Conservation (phyloP, 2,329 filamentous ascomycete genomes). For the Fusarium sublunatum region DNA sequence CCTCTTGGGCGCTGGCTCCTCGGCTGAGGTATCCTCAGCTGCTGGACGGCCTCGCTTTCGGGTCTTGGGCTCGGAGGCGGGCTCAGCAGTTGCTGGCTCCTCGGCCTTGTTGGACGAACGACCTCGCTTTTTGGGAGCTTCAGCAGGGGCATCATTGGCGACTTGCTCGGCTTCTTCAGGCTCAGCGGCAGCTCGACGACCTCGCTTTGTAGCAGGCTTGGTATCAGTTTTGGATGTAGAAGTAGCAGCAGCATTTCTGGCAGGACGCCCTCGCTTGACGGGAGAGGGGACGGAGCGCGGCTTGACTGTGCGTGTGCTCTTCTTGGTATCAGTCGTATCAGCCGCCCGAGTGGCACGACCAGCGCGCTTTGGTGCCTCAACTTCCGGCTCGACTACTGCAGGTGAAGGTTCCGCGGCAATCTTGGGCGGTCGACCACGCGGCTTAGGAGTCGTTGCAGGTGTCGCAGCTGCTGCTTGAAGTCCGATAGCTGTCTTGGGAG, state of each 20-base stretch:
- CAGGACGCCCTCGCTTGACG: conserved; percentile 34
- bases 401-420: conserved; percentile 15
- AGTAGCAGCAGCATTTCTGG: conserved; percentile 22
- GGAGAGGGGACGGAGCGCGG: conserved; percentile 36
- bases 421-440: conserved; percentile 42
- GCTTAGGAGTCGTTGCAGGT: conserved; percentile 34
- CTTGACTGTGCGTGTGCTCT: conserved; percentile 18
- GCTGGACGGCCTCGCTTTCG: conserved; percentile 37
- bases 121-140: conserved; percentile 37
- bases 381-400: conserved; percentile 10
- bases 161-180: conserved; percentile 11
- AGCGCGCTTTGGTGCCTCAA: conserved; percentile 8
- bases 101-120: conserved; percentile 32
- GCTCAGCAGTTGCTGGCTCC: neutral
- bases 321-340: conserved; percentile 9
- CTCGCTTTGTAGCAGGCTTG: conserved; percentile 17
- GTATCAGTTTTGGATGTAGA: conserved; percentile 9
- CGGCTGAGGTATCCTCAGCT: neutral
- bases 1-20: conserved; percentile 27
- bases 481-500: conserved; percentile 28
- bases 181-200: conserved; percentile 23
- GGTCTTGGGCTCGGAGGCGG: conserved; percentile 14
- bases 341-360: conserved; percentile 1
- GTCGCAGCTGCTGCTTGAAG: conserved; percentile 13
- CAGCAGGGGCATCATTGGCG: neutral